Evolutionary conservation across 108 stramenopile genomes (phyloP).

Genomic region (Cyclotella distinguenda): DNA sequence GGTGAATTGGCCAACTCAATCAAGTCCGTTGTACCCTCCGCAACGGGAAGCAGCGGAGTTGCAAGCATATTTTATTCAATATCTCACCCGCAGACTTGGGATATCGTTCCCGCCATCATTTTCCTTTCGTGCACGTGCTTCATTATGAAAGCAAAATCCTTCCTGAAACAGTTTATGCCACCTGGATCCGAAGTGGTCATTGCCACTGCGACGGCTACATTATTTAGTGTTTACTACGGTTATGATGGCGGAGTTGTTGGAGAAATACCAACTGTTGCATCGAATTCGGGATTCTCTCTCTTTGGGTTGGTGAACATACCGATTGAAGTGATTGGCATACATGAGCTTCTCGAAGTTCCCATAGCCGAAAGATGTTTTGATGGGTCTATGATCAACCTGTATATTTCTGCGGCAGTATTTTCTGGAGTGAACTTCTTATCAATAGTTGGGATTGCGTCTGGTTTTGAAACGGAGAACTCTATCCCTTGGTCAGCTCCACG

Average conservation of each 20-base stretch:
- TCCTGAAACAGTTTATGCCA: constrained; percentile 61
- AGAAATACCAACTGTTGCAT: constrained; percentile 66
- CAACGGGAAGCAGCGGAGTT: constrained; percentile 65
- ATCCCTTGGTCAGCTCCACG: constrained; percentile 75
- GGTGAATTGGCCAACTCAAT: constrained; percentile 33
- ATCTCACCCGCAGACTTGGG: constrained; percentile 63
- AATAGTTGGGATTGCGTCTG: constrained; percentile 77
- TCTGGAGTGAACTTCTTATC: constrained; percentile 81
- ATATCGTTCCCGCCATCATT: constrained; percentile 51
- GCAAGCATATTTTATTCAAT: constrained; percentile 57
- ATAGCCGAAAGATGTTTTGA: constrained; percentile 62
- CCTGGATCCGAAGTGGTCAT: constrained; percentile 80
- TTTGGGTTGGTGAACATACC: constrained; percentile 61
- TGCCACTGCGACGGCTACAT: constrained; percentile 65
- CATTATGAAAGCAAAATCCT: constrained; percentile 64
- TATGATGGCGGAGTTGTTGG: constrained; percentile 79
- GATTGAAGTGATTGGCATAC: constrained; percentile 61
- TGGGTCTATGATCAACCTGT: constrained; percentile 55
- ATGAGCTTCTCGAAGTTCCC: constrained; percentile 58
- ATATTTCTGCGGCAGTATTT: constrained; percentile 59
- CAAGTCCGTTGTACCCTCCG: constrained; percentile 52
- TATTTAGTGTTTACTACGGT: constrained; percentile 55
- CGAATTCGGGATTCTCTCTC: constrained; percentile 65
- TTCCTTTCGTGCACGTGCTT: constrained; percentile 67
- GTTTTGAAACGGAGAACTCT: constrained; percentile 75